Evolutionary conservation across 1,139 yeast genomes (phyloP), one percentile per base, ranked within the genome.

Genomic region (Blastobotrys apis): DNA sequence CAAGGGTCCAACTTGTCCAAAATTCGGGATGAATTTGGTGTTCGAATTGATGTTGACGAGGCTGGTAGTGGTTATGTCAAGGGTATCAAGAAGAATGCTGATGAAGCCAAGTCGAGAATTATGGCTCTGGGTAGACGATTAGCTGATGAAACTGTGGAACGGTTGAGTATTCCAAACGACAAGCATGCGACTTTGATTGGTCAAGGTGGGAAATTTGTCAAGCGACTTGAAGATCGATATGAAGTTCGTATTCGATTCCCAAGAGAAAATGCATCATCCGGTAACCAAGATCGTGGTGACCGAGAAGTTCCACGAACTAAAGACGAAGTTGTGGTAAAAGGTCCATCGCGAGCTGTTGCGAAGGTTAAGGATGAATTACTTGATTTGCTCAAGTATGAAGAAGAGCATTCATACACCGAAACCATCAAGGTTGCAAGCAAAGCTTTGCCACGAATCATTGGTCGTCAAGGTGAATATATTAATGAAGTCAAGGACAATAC

Each of bases 281-380:
- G 68, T 16, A 33, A 36, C 21, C 74, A 74, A 10, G 21, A 39
- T 27, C 5, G 10, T 5, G 4, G 15, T 5, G 48, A 65, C 58
- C 51, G 54, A 16, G 53, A 52, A 20, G 50, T 41, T 33, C 57
- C 55, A 19, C 45, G 41, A 16, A 49, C 38, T 26, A 58, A 55
- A 55, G 85, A 86, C 57, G 84, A 82, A 56, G 87, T 92, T 45
- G 73, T 80, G 29, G 76, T 94, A 51, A 81, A 81, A 58, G 99
- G 99, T 43, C 95, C 97, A 43, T 85, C 97, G 17, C 82, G 81
- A 66, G 92, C 90, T 54, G 97, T 86, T 37, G 75, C 79, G 25
- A 82, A 84, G 62, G 94, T 95, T 36, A 80, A 80, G 63, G 92
- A 82, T 53, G 99, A 94, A 71, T 71, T 94, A 60, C 73, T 76